Evolutionary conservation across 768 basidiomycete species (phyloP), one percentile per base, ranked within the genome.

Genomic region (Clavulina sp.): DNA sequence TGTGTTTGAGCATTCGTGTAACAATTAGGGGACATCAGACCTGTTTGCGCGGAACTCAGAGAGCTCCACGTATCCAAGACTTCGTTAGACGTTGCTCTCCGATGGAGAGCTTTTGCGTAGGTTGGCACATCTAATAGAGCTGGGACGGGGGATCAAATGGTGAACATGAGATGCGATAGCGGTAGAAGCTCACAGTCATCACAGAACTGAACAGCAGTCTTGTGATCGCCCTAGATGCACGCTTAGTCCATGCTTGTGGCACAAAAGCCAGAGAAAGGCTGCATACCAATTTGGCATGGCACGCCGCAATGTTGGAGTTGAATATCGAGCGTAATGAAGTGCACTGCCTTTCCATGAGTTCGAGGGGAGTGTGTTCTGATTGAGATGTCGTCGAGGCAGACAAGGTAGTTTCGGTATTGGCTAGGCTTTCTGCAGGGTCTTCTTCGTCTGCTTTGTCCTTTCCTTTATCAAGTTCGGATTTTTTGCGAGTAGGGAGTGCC

Each of bases 231-330:
- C 85, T 89, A 57, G 4, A 19, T 19, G 5, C 19, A 50, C 21
- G 34, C 18, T 28, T 36, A 16, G 24, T 13, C n/a, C 16, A 46
- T 28, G 43, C 13, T 9, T 26, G 43, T 13, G 43, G n/a, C 6
- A 57, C 40, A 52, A 36, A 30, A 52, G 51, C 51, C 24, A 36
- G 32, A 30, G 38, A 41, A 1, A n/a, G 47, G 26, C 48, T 31
- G 52, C 79, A 60, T 59, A 85, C 88, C 64, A 85, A 64, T 60
- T 86, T 85, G 4, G 84, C 71, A 61, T 79, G 70, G 59, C 88
- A 92, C 49, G 89, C 91, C 0, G 74, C 89, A 34, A 93, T 78
- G 61, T 96, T 96, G n/a, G 83, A 80, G 61, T 84, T 75, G 57
- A 92, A 62, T 16, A 85, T 70, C 29, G 87, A 78, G 50, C 85